phyloP scores from a whole-genome alignment of 441 rosid species.

The Gossypium aridum region DNA sequence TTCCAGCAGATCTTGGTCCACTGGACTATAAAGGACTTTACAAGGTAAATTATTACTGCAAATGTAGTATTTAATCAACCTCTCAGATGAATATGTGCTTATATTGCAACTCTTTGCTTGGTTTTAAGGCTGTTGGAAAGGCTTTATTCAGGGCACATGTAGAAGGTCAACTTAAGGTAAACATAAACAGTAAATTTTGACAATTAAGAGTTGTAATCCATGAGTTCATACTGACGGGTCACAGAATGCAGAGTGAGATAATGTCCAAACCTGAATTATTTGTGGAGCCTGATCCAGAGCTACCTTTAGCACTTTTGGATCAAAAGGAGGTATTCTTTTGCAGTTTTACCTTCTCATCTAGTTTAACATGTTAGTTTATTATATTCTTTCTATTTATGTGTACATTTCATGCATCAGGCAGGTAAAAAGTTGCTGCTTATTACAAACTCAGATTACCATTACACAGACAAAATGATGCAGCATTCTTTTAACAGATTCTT shows the following conservation, averaged over 20 bases:
- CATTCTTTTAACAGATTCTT: constrained; percentile 89
- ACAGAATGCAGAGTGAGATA: constrained; percentile 69
- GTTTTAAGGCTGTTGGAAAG: constrained; percentile 85
- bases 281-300: constrained; percentile 93
- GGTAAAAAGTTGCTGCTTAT: constrained; percentile 94
- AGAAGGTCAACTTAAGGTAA: constrained; percentile 95
- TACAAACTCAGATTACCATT: constrained; percentile 93
- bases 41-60: constrained; percentile 46
- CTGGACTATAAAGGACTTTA: constrained; percentile 85
- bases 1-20: constrained; percentile 63
- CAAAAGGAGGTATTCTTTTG: constrained; percentile 75
- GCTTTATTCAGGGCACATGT: constrained; percentile 97
- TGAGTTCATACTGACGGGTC: constrained; percentile 14
- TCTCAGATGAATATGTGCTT: constrained; percentile 9
- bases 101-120: constrained; percentile 15
- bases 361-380: constrained; percentile 9
- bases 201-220: constrained; percentile 6
- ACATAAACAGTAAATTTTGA: constrained; percentile 5
- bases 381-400: constrained; percentile 15
- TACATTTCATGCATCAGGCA: constrained; percentile 47
- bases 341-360: background rate
- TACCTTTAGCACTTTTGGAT: constrained; percentile 90
- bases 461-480: constrained; percentile 95
- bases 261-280: constrained; percentile 94
- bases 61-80: constrained; percentile 3